Base-by-base conservation (phyloP, 1,284 basidiomycete species). In the Leucoagaricus sp. region DNA sequence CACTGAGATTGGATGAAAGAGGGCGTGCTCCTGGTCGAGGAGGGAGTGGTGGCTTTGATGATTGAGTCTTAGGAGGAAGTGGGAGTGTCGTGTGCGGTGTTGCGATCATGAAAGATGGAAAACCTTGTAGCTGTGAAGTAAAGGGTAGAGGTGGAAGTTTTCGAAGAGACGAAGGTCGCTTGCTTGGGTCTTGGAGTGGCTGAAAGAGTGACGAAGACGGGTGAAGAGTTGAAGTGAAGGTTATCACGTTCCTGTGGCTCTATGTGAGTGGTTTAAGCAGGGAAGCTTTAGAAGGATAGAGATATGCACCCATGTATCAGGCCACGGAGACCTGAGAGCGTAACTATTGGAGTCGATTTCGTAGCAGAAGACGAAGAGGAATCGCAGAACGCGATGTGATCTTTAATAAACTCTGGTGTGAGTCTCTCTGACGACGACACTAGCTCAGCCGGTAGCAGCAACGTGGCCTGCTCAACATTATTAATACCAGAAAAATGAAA, bases 271-370 rank as follows among this genome's bases (percentile, higher is more conserved):
- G 36, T 23, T 50, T 19, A 49, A 33, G 23, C 2, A 33, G 25
- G 17, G 10, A 4, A 19, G 10, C 21, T 21, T 6, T 8, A 44
- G 15, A 49, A 23, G 7, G 45, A 42, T 41, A 51, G 33, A 34
- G 56, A 58, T 19, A 72, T 80, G 50, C 69, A 89, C 87, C 78
- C 76, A 53, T 74, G 72, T 19, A 94, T 68, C 9, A 74, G 79
- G 9, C 91, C 93, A 38, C 93, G 77, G 19, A 96, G 72, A 9
- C 93, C 94, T 1, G 92, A 94, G 26, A 94, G 75, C 0, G 92
- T 93, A 5, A 94, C 79, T 12, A 93, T 25, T 28, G 31, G 55
- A 7, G 28, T 71, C 33, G 83, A 78, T 19, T n/a, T n/a, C n/a
- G n/a, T n/a, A n/a, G n/a, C n/a, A n/a, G n/a, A n/a, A n/a, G n/a